Evolutionary conservation across 2,329 filamentous ascomycete genomes (phyloP).

Genomic region (Aspergillus ochraceoroseus): DNA sequence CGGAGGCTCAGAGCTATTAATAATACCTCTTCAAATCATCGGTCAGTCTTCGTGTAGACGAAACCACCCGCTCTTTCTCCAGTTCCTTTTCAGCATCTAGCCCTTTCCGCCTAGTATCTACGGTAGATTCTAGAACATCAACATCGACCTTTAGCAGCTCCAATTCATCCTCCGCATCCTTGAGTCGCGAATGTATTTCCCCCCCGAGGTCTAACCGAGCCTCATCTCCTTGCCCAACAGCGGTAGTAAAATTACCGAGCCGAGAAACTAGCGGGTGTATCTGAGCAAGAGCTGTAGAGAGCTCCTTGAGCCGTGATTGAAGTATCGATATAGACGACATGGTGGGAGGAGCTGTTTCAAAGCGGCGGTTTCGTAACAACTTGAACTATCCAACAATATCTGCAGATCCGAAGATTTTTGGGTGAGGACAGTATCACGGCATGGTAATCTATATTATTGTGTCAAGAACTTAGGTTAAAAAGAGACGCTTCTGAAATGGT

Average conservation of each 20-base stretch:
- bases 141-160: slow-evolving; percentile 75
- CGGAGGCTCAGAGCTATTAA: not conserved
- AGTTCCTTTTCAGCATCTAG: slow-evolving; percentile 52
- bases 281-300: slow-evolving; percentile 52
- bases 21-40: slow-evolving; percentile 69
- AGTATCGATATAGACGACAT: slow-evolving; percentile 43
- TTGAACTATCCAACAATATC: too few relatives aligned
- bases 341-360: not conserved
- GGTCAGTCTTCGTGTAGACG: slow-evolving; percentile 61
- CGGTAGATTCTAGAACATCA: slow-evolving; percentile 58
- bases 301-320: slow-evolving; percentile 47
- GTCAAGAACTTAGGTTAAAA: too few relatives aligned
- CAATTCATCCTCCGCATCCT: slow-evolving; percentile 75
- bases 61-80: slow-evolving; percentile 61
- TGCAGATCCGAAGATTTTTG: not conserved
- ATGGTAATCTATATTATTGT: not conserved
- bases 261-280: slow-evolving; percentile 54
- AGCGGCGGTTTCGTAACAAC: not conserved
- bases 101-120: slow-evolving; percentile 32
- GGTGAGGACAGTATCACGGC: not conserved
- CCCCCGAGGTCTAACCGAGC: slow-evolving; percentile 66
- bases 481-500: too few relatives aligned
- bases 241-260: slow-evolving; percentile 57
- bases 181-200: slow-evolving; percentile 74
- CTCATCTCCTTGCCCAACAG: slow-evolving; percentile 59